Conservation (phyloP, 1,284 basidiomycete genomes). For the Termitomyces sp. region DNA sequence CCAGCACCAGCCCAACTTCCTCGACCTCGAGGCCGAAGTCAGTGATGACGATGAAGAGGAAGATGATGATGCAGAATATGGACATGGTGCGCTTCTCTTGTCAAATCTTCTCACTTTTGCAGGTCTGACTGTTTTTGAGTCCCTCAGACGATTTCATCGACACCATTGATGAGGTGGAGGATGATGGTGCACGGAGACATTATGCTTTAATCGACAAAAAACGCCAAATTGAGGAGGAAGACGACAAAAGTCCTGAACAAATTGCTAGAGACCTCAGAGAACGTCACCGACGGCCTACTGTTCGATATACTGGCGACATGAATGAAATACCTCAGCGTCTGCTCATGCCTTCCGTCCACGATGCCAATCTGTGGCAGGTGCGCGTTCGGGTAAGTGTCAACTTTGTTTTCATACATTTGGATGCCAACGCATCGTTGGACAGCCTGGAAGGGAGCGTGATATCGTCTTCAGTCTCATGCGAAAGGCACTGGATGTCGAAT, state of each 20-base stretch:
- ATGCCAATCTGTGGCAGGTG: conserved; percentile 95
- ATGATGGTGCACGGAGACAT: conserved; percentile 58
- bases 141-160: conserved; percentile 79
- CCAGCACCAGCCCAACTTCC: conserved; percentile 69
- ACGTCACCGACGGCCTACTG: conserved; percentile 69
- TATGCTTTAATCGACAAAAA: conserved; percentile 79
- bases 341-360: conserved; percentile 94
- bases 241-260: conserved; percentile 82
- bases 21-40: conserved; percentile 94
- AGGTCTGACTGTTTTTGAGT: conserved; percentile 9
- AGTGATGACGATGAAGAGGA: conserved; percentile 95
- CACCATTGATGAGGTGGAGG: conserved; percentile 68
- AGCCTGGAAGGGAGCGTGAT: conserved; percentile 90
- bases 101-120: not conserved
- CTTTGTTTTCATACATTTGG: not conserved
- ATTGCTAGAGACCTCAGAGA: conserved; percentile 84
- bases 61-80: conserved; percentile 84
- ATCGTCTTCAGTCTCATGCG: conserved; percentile 94
- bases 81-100: conserved; percentile 45
- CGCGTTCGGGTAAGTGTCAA: conserved; percentile 76
- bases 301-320: conserved; percentile 83
- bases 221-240: conserved; percentile 59
- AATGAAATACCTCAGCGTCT: conserved; percentile 94
- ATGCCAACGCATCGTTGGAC: not conserved
- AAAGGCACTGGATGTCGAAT: conserved; percentile 81